Evolutionary conservation across 2,329 filamentous ascomycete species (phyloP).

Genomic region (Penicillium concentricum): DNA sequence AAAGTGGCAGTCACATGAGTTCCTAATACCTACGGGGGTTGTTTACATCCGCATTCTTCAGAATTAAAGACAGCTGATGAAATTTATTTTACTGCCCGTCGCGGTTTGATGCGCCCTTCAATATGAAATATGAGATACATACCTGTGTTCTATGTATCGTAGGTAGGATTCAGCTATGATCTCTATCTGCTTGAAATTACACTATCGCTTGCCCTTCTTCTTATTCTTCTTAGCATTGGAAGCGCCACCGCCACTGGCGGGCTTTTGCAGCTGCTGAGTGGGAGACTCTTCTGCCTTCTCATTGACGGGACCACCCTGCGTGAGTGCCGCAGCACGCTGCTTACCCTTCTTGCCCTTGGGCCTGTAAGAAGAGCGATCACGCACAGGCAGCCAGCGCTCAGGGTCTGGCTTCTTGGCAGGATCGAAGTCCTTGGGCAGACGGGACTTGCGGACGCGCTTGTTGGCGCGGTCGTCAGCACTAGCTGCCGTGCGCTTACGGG

Average conservation of each 20-base stretch:
- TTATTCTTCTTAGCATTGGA: conserved; percentile 48
- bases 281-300: conserved; percentile 63
- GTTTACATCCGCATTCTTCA: not conserved
- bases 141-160: not conserved
- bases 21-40: no score
- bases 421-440: conserved; percentile 55
- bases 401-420: conserved; percentile 78
- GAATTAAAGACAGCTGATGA: not conserved
- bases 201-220: conserved; percentile 52
- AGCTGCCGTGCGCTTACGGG: conserved; percentile 42
- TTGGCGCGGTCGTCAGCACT: conserved; percentile 31
- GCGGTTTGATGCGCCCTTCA: not conserved
- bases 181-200: not conserved
- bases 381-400: conserved; percentile 88
- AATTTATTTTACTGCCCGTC: not conserved
- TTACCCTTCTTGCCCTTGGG: conserved; percentile 92
- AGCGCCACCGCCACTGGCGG: conserved; percentile 34
- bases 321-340: conserved; percentile 73
- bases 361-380: conserved; percentile 82
- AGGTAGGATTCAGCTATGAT: conserved; percentile 11
- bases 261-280: conserved; percentile 34
- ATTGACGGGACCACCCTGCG: conserved; percentile 78
- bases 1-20: no score
- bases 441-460: conserved; percentile 48
- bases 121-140: not conserved